A percentile compares a stretch with the other conserved stretches of the same genome.
phyloP scores from a whole-genome alignment of 352 stramenopile genomes.

The Ophiocytium majus region DNA sequence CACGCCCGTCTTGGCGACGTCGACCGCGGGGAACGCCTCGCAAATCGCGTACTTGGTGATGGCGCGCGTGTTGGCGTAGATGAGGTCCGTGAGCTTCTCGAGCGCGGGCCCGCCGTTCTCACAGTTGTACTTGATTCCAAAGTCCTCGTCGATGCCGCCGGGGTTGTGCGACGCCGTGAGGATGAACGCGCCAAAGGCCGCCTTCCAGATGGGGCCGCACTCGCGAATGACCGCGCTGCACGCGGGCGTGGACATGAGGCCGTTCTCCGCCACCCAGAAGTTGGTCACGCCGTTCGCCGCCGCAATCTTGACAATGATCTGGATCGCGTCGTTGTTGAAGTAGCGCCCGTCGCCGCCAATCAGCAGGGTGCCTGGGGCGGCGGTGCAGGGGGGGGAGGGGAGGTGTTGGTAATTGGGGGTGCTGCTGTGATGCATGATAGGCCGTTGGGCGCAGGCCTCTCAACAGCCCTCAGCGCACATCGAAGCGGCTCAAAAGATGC shows the following conservation, averaged over 20 bases:
- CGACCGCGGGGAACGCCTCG: conserved; percentile 69
- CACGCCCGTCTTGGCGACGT: conserved; percentile 64
- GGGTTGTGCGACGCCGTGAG: conserved; percentile 99
- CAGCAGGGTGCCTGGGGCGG: conserved; percentile 92
- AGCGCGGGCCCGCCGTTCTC: conserved; percentile 96
- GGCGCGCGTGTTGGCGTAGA: conserved; percentile 89
- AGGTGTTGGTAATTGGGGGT: too few relatives aligned
- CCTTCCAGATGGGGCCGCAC: conserved; percentile 75
- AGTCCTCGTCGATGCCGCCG: conserved; percentile 92
- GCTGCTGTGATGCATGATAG: too few relatives aligned
- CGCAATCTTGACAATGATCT: conserved; percentile 96
- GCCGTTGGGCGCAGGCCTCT: too few relatives aligned
- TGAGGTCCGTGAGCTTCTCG: conserved; percentile 93
- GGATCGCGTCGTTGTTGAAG: conserved; percentile 83
- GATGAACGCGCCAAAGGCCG: conserved; percentile 96
- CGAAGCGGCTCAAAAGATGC: too few relatives aligned
- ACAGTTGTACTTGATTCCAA: conserved; percentile 98
- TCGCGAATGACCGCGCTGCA: conserved; percentile 95
- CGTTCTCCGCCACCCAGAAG: conserved; percentile 84
- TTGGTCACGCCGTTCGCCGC: conserved; percentile 85
- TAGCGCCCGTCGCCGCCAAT: conserved; percentile 93
- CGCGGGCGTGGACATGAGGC: conserved; percentile 94
- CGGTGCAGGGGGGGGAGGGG: too few relatives aligned
- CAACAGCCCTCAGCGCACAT: too few relatives aligned
- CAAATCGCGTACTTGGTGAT: conserved; percentile 89